phyloP scores from a whole-genome alignment of 176 grass and related monocot genomes.

The Rhynchospora pubera region DNA sequence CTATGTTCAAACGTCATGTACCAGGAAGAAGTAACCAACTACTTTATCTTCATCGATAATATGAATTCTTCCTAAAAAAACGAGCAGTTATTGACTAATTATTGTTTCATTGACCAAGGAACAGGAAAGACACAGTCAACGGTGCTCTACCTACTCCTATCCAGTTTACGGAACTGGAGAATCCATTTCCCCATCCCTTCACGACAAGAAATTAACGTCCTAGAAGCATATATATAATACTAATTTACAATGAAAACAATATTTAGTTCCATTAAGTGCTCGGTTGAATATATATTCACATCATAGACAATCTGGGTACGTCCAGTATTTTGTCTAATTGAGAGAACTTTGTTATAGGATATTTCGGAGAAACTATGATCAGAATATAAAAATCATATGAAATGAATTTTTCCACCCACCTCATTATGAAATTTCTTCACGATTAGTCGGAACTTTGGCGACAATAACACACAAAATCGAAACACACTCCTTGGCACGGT shows the following conservation, averaged over 20 bases:
- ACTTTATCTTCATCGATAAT: neutral
- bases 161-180: neutral
- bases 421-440: constrained; percentile 16
- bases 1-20: neutral
- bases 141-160: neutral
- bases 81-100: constrained; percentile 1
- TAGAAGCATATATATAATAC: neutral
- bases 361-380: neutral
- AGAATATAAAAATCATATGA: neutral
- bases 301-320: neutral
- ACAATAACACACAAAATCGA: neutral
- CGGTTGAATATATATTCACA: neutral
- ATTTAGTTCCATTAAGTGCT: neutral
- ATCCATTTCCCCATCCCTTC: neutral
- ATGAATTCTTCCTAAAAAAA: neutral
- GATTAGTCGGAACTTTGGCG: neutral
- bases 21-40: neutral
- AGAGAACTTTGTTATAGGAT: neutral
- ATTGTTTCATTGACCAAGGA: neutral
- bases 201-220: neutral
- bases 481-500: neutral
- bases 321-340: neutral
- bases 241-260: neutral
- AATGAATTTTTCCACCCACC: neutral
- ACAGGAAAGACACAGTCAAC: neutral